Percentiles rank a stretch among this genome's conserved stretches.
phyloP scores from a whole-genome alignment of 257 asterid genomes.

The Penstemon newberryi region DNA sequence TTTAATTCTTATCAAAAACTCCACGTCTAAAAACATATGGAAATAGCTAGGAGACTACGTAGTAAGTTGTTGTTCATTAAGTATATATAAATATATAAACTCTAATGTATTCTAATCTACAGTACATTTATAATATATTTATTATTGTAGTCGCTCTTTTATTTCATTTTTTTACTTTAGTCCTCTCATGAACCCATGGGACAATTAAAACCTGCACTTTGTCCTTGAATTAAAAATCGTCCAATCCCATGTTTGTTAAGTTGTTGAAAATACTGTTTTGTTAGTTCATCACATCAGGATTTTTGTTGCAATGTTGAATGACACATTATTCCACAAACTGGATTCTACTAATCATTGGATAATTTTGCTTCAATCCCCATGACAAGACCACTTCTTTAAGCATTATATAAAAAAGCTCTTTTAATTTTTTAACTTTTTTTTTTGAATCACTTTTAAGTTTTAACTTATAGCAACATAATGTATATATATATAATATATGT shows the following conservation, averaged over 20 bases:
- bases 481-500: too few species aligned
- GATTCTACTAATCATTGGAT: slow-evolving; percentile 37
- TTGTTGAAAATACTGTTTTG: slow-evolving; percentile 24
- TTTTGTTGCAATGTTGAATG: slow-evolving; percentile 36
- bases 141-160: background rate
- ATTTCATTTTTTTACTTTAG: slow-evolving; percentile 9
- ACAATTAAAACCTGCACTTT: slow-evolving; percentile 21
- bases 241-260: slow-evolving; percentile 38
- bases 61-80: too few species aligned
- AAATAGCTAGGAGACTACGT: too few species aligned
- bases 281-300: slow-evolving; percentile 21
- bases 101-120: background rate
- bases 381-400: slow-evolving; percentile 8
- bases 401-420: slow-evolving; percentile 19
- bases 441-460: background rate
- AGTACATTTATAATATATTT: background rate
- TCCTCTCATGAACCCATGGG: slow-evolving; percentile 44
- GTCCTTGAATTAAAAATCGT: slow-evolving; percentile 22
- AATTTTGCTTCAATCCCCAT: slow-evolving; percentile 12
- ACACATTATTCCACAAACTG: slow-evolving; percentile 38
- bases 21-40: too few species aligned
- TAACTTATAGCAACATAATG: background rate
- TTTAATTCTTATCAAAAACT: too few species aligned
- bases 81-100: background rate
- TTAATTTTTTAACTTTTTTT: background rate